Conservation (phyloP, 2,329 filamentous ascomycete species). For the Pyrenochaeta sp. region DNA sequence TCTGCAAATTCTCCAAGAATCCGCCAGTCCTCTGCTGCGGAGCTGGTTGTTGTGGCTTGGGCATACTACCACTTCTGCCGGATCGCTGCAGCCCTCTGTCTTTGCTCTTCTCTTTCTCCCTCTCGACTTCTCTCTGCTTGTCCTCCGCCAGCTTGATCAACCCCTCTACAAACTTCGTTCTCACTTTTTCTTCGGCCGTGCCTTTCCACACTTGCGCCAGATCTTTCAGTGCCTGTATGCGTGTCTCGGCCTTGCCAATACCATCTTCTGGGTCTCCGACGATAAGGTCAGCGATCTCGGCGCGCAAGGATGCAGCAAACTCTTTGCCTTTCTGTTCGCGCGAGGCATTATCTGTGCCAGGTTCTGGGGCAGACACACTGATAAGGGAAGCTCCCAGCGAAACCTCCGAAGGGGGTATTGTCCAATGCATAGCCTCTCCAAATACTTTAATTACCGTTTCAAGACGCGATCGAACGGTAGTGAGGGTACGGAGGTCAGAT, state of each 20-base stretch:
- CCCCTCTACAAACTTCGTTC: slow-evolving; percentile 81
- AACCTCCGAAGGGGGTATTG: slow-evolving; percentile 85
- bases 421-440: slow-evolving; percentile 95
- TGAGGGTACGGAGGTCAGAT: slow-evolving; percentile 80
- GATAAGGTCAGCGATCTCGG: slow-evolving; percentile 76
- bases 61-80: slow-evolving; percentile 32
- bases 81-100: slow-evolving; percentile 26
- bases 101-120: slow-evolving; percentile 34
- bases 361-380: slow-evolving; percentile 86
- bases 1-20: slow-evolving; percentile 50
- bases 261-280: slow-evolving; percentile 64
- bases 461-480: slow-evolving; percentile 81
- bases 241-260: slow-evolving; percentile 74
- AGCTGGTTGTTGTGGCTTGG: slow-evolving; percentile 20
- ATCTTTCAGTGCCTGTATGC: slow-evolving; percentile 80
- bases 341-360: slow-evolving; percentile 70
- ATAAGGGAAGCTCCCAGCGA: slow-evolving; percentile 86
- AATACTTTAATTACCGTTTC: slow-evolving; percentile 91
- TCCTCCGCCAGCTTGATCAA: slow-evolving; percentile 87
- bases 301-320: slow-evolving; percentile 73
- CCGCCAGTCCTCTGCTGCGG: slow-evolving; percentile 41
- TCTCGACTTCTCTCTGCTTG: slow-evolving; percentile 58
- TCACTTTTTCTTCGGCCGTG: slow-evolving; percentile 92
- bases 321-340: slow-evolving; percentile 89
- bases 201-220: slow-evolving; percentile 88